These are phyloP conservation scores for Basidiobolus heterosporus DNA, from an alignment of 371 early-diverging fungal species.

Conservation along the genomic window DNA sequence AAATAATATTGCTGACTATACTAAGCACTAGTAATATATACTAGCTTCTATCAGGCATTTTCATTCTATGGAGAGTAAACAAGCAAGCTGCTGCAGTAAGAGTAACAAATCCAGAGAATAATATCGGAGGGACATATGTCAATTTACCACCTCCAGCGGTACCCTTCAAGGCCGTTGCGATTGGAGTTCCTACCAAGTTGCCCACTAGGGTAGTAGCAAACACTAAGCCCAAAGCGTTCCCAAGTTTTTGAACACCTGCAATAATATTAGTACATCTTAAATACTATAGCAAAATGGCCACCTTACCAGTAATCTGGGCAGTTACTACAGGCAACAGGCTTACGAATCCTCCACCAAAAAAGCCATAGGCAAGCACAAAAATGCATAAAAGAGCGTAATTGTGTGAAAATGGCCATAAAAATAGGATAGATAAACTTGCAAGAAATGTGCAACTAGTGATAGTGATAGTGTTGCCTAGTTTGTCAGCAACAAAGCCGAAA, in stretches of 20 bases:
- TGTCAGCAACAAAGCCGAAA: conserved; percentile 27
- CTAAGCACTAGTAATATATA: no score
- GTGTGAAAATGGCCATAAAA: conserved; percentile 39
- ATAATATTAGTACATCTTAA: conserved; percentile 16
- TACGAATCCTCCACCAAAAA: conserved; percentile 37
- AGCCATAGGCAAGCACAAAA: conserved; percentile 37
- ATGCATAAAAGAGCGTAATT: conserved; percentile 20
- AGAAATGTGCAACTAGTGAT: conserved; percentile 23
- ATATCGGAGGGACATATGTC: conserved; percentile 2
- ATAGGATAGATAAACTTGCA: conserved; percentile 23
- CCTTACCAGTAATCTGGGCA: conserved; percentile 22
- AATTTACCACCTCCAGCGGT: conserved; percentile 12
- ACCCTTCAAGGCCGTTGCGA: conserved; percentile 13
- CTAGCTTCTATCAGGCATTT: no score
- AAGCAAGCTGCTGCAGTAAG: background rate
- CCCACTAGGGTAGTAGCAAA: conserved; percentile 22
- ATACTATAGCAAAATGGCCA: conserved; percentile 12
- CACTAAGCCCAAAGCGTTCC: conserved; percentile 18
- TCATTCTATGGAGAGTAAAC: no score
- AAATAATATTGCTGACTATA: no score
- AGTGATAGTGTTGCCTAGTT: conserved; percentile 35
- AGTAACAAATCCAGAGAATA: background rate
- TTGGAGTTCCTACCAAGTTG: conserved; percentile 20
- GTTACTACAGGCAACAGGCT: conserved; percentile 24
- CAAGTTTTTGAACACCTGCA: conserved; percentile 23